Evolutionary conservation across 768 basidiomycete genomes (phyloP), one percentile per base, ranked within the genome.

Genomic region (Hydnomerulius pinastri): DNA sequence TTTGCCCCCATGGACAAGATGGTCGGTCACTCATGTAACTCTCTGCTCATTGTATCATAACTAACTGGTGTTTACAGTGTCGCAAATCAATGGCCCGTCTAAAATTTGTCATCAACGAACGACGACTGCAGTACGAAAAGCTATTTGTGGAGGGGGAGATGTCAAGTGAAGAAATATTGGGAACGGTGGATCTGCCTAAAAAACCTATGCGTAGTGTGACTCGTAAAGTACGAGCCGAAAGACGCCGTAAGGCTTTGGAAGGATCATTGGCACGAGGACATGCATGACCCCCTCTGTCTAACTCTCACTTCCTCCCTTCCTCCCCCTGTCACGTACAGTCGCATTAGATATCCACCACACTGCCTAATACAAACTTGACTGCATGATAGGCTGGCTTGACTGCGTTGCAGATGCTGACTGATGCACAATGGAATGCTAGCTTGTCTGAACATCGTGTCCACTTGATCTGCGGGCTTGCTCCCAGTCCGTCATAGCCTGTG

Each of bases 81-180:
- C 87, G 90, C 18, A 96, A 94, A 75, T 87, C 91, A 17, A 96
- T 97, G 93, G 92, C 91, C n/a, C 85, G 92, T 17, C 92, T 98
- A 68, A 98, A 98, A 68, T 84, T 81, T 51, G 85, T 98, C 18
- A 75, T 98, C 42, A 92, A 92, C 63, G 95, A 98, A 65, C 86
- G 97, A 29, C 79, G 94, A 38, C 66, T 92, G 20, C 92, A 91
- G 8, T 89, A 92, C 54, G 82, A 90, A 29, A 67, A 70, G 30
- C 20, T 71, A 3, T 33, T 40, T 21, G 39, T 41, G 32, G 58
- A 62, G 35, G 65, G 65, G 0, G 44, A 39, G 9, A 48, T 57
- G 55, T 29, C 61, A 6, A 51, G 47, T 44, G 61, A 59, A 43
- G 63, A 60, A 15, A 4, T 57, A 35, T 18, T 59, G 42, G 42